phyloP scores from a whole-genome alignment of 768 basidiomycete species.

The Termitomyces titanicus region DNA sequence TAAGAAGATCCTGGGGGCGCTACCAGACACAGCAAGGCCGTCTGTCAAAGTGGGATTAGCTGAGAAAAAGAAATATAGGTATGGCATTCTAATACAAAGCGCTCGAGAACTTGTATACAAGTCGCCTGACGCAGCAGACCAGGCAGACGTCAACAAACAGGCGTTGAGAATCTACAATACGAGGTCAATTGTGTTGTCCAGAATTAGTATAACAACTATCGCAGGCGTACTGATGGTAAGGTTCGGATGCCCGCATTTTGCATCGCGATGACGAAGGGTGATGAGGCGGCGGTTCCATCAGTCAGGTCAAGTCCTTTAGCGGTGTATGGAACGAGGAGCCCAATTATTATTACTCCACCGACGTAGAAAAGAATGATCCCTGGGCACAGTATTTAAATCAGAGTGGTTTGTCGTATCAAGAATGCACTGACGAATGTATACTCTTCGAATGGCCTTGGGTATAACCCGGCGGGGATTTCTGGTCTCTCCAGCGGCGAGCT shows the following conservation, averaged over 20 bases:
- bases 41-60: constrained; percentile 35
- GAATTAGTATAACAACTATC: too few relatives aligned
- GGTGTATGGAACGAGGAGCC: constrained; percentile 79
- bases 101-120: constrained; percentile 88
- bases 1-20: constrained; percentile 78
- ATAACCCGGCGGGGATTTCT: constrained; percentile 78
- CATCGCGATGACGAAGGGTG: constrained; percentile 92
- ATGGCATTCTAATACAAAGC: constrained; percentile 45
- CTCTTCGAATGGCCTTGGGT: constrained; percentile 62
- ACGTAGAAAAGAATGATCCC: too few relatives aligned
- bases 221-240: constrained; percentile 71
- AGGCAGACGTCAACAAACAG: constrained; percentile 81
- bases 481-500: constrained; percentile 85
- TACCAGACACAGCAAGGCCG: constrained; percentile 73
- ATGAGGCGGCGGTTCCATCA: constrained; percentile 64
- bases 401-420: constrained; percentile 12
- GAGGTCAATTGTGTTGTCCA: too few relatives aligned
- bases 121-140: constrained; percentile 89
- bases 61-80: too few relatives aligned
- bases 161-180: constrained; percentile 68
- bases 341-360: constrained; percentile 67
- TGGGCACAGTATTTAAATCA: too few relatives aligned
- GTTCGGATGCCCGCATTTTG: constrained; percentile 78
- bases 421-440: constrained; percentile 59
- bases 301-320: constrained; percentile 47